Evolutionary conservation across 2,329 filamentous ascomycete genomes (phyloP).

Genomic region (Boeremia lycopersici): DNA sequence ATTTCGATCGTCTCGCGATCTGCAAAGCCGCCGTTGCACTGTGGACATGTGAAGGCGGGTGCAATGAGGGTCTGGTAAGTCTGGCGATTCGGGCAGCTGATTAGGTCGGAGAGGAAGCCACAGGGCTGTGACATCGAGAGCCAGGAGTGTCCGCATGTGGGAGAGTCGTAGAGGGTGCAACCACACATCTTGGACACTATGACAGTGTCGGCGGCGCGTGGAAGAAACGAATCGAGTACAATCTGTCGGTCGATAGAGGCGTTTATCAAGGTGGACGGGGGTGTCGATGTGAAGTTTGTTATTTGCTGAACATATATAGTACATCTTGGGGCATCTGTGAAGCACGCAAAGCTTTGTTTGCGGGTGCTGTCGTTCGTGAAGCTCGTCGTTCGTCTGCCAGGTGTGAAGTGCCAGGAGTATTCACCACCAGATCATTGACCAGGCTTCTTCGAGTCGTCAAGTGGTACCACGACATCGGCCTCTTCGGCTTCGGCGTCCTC

Average conservation of each 20-base stretch:
- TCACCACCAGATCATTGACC: slow-evolving; percentile 29
- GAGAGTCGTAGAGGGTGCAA: slow-evolving; percentile 53
- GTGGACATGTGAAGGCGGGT: slow-evolving; percentile 35
- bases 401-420: slow-evolving; percentile 15
- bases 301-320: slow-evolving; percentile 30
- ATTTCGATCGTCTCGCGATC: slow-evolving; percentile 39
- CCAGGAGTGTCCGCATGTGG: slow-evolving; percentile 57
- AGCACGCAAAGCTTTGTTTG: slow-evolving; percentile 14
- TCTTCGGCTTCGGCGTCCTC: slow-evolving; percentile 52
- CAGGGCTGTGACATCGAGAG: slow-evolving; percentile 55
- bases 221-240: background rate
- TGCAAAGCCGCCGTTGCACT: slow-evolving; percentile 36
- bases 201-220: too few relatives aligned
- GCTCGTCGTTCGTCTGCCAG: slow-evolving; percentile 19
- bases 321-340: slow-evolving; percentile 15
- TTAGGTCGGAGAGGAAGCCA: slow-evolving; percentile 46
- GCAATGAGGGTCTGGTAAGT: slow-evolving; percentile 35
- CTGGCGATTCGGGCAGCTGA: slow-evolving; percentile 49
- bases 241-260: background rate
- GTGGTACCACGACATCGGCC: slow-evolving; percentile 23
- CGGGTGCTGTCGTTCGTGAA: slow-evolving; percentile 14
- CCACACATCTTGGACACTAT: slow-evolving; percentile 52
- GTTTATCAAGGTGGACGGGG: background rate
- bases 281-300: slow-evolving; percentile 4
- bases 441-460: slow-evolving; percentile 42